Conservation (phyloP, 768 basidiomycete genomes). For the Asterophora lycoperdoides region DNA sequence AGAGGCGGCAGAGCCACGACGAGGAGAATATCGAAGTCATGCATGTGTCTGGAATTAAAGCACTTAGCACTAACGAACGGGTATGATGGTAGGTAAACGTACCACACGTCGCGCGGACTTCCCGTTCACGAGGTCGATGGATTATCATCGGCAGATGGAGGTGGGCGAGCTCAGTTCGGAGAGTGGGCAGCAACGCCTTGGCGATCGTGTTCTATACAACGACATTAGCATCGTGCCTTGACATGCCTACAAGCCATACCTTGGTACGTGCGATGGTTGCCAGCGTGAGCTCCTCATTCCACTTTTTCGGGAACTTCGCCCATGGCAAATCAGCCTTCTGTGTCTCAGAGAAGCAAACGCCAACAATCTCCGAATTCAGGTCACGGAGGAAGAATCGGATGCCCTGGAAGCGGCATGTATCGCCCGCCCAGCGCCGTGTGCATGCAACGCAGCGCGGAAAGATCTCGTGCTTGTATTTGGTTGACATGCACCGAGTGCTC, state of each 20-base stretch:
- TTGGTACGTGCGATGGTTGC: conserved; percentile 56
- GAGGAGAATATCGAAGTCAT: conserved; percentile 90
- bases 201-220: conserved; percentile 59
- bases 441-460: conserved; percentile 83
- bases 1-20: conserved; percentile 87
- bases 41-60: conserved; percentile 68
- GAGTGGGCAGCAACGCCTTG: conserved; percentile 58
- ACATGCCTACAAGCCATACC: conserved; percentile 32
- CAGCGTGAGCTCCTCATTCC: conserved; percentile 57
- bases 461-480: conserved; percentile 63
- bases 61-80: background rate
- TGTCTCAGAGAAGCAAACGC: conserved; percentile 66
- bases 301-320: conserved; percentile 61
- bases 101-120: conserved; percentile 86
- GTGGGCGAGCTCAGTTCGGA: conserved; percentile 63
- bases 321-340: conserved; percentile 52
- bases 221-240: conserved; percentile 9
- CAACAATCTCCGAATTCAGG: conserved; percentile 50
- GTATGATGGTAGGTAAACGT: conserved; percentile 4
- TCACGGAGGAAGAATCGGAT: conserved; percentile 76
- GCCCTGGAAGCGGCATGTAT: conserved; percentile 84
- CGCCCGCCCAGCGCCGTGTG: conserved; percentile 83
- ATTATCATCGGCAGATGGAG: conserved; percentile 54
- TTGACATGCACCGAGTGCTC: conserved; percentile 81
- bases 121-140: conserved; percentile 70